These are phyloP conservation scores for Pterocarpus santalinus DNA, from an alignment of 306 rosid genomes.

Conservation along the genomic window DNA sequence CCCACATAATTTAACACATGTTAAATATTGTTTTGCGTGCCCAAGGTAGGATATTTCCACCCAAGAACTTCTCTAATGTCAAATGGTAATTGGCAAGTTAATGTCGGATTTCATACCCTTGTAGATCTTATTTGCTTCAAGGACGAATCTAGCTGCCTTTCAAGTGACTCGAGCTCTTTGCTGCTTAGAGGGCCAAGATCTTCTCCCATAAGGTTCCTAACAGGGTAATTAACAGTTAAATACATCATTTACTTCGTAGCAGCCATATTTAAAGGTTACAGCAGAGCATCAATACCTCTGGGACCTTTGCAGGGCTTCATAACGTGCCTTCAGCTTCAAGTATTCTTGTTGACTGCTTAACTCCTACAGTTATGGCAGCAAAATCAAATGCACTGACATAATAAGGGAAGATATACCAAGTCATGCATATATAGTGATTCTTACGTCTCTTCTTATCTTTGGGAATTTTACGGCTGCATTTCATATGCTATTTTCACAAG, in stretches of 20 bases:
- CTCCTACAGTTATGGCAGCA: conserved; percentile 58
- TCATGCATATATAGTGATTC: background rate
- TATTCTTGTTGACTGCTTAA: conserved; percentile 98
- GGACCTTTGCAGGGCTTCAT: conserved; percentile 82
- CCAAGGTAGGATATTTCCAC: background rate
- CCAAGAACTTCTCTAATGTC: background rate
- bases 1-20: too few relatives aligned
- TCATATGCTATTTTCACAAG: background rate
- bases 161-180: conserved; percentile 95
- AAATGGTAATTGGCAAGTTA: background rate
- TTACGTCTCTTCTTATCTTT: background rate
- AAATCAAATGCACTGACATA: conserved; percentile 21
- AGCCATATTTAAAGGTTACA: conserved; percentile 5
- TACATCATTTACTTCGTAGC: background rate
- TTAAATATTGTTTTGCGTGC: too few relatives aligned
- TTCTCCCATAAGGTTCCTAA: conserved; percentile 94
- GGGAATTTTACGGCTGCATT: background rate
- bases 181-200: conserved; percentile 90
- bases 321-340: conserved; percentile 96
- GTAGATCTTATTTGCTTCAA: conserved; percentile 93
- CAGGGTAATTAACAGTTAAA: background rate
- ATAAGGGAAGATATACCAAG: background rate
- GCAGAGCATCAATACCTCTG: conserved; percentile 65
- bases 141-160: conserved; percentile 92
- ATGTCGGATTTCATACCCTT: conserved; percentile 62